Conservation (phyloP, 2,329 filamentous ascomycete species). For the Zymoseptoria passerinii region DNA sequence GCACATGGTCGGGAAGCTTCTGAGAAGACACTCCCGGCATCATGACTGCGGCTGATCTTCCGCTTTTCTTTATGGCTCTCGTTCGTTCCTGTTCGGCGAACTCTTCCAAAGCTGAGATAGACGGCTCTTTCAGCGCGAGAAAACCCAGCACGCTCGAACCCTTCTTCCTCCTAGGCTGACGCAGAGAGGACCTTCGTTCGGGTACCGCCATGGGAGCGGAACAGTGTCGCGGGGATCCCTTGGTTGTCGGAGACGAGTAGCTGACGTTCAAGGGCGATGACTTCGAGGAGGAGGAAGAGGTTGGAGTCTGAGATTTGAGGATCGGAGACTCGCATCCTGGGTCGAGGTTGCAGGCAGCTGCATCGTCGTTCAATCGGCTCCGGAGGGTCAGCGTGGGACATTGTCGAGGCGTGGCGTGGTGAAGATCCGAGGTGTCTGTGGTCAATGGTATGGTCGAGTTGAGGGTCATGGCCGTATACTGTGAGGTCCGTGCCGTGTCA, state of each 20-base stretch:
- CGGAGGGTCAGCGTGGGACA: conserved; percentile 21
- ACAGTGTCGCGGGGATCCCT: not conserved
- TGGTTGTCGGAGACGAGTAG: conserved; percentile 2
- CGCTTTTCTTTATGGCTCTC: conserved; percentile 29
- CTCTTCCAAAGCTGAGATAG: conserved; percentile 38
- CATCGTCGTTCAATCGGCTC: conserved; percentile 5
- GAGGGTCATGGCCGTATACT: conserved; percentile 4
- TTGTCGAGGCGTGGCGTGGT: conserved; percentile 10
- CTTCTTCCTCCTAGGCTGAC: conserved; percentile 26
- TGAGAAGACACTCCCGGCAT: conserved; percentile 35
- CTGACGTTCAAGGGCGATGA: not conserved
- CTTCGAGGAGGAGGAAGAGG: not conserved
- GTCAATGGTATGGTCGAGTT: not conserved
- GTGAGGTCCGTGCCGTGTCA: conserved; percentile 2
- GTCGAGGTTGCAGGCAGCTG: not conserved
- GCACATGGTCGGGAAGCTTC: conserved; percentile 42
- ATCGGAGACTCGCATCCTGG: conserved; percentile 4
- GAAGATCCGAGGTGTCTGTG: conserved; percentile 5
- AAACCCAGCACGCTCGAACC: conserved; percentile 36
- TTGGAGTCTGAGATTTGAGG: not conserved
- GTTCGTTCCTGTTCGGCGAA: conserved; percentile 33
- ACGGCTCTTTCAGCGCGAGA: conserved; percentile 43
- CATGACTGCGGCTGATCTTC: conserved; percentile 24
- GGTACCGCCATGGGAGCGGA: not conserved
- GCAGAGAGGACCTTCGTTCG: not conserved